Base-by-base conservation (phyloP, 306 rosid genomes). In the Fagus sylvatica region DNA sequence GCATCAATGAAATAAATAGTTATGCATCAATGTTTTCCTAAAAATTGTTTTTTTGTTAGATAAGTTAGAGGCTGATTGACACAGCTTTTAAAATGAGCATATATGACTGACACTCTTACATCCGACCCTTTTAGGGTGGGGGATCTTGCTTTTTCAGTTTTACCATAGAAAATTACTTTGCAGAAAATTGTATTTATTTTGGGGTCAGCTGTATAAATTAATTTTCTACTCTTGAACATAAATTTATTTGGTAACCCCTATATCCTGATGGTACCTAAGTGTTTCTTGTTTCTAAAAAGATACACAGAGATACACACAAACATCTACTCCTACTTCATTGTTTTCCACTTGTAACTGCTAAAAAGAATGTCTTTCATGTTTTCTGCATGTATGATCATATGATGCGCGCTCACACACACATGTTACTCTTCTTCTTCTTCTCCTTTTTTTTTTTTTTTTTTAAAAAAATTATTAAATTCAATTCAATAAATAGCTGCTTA, bases 331-430 rank as follows among this genome's bases (percentile, higher is more conserved):
- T 54, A 41, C 69, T 53, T 68, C 66, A 22, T 22, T 64, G 36
- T 80, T n/a, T 28, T 34, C 39, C 39, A 3, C 33, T 40, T 69
- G 41, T 68, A 53, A 55, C 59, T 68, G 69, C 59, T 75, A 74
- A 72, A 49, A 76, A 55, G 9, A 60, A 53, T 74, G 41, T 62
- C 57, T 78, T 80, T 70, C 3, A 82, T 56, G 76, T 7, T 72
- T 78, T 80, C n/a, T 62, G 62, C 62, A n/a, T 32, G 22, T 5
- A 7, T 15, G 69, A 34, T 36, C 42, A 9, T 9, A 59, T 59
- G 28, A 15, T 59, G 13, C 49, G 16, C 32, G 7, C 49, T 16
- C 1, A 4, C 0, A 8, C 15, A 42, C 15, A 13, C 51, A 10
- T 46, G 51, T 10, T 46, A 46, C 51, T 46, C 51, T 46, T 46